These are phyloP conservation scores for Fusarium keratoplasticum DNA, from an alignment of 2,329 filamentous ascomycete species.

Conservation along the genomic window DNA sequence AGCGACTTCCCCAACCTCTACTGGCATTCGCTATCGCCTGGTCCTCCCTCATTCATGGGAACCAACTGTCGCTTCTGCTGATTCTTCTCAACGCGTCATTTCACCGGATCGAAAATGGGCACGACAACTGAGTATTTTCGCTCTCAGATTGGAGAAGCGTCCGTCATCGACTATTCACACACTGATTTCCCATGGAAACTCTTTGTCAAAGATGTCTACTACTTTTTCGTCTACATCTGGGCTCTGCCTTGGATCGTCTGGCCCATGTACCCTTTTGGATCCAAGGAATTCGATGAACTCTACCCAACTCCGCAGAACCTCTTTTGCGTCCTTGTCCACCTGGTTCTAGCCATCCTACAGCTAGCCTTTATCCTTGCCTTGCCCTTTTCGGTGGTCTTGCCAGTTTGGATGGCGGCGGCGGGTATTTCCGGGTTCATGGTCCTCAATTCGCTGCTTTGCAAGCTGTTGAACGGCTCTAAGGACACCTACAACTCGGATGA, in stretches of 20 bases:
- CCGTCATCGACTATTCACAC: constrained; percentile 71
- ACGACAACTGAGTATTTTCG: constrained; percentile 63
- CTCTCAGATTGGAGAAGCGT: constrained; percentile 67
- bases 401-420: constrained; percentile 59
- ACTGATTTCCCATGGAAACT: constrained; percentile 67
- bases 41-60: not conserved
- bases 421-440: constrained; percentile 58
- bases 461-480: constrained; percentile 61
- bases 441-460: constrained; percentile 64
- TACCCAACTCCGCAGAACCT: constrained; percentile 68
- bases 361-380: constrained; percentile 69
- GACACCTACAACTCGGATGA: constrained; percentile 64
- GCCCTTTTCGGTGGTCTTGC: constrained; percentile 60
- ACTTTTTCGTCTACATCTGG: constrained; percentile 66
- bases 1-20: not conserved
- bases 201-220: constrained; percentile 64
- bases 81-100: not conserved
- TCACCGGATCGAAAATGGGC: constrained; percentile 40
- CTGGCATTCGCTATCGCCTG: not conserved
- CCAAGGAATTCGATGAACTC: constrained; percentile 72
- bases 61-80: not conserved
- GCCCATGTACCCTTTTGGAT: constrained; percentile 65
- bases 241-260: constrained; percentile 71
- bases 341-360: constrained; percentile 70
- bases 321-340: constrained; percentile 67